Evolutionary conservation across 805 yeast species (phyloP), one percentile per base, ranked within the genome.

Genomic region (Babjeviella inositovora): DNA sequence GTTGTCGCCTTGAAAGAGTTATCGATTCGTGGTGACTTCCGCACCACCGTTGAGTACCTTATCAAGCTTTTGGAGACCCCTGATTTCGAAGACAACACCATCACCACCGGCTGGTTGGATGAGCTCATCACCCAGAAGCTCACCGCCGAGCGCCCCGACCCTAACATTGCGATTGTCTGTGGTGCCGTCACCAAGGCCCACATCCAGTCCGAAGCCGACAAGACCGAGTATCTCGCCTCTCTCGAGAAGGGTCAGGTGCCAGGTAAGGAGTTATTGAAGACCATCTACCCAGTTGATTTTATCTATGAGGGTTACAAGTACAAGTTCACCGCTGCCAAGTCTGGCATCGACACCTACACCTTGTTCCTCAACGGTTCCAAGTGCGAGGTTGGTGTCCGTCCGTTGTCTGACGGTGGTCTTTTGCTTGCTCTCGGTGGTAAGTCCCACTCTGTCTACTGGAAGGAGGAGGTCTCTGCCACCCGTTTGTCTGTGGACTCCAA

Each of bases 91-190:
- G 84, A 76, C 28, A 92, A 90, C 52, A 87, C 90, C 23, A 87
- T 90, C 41, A 90, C 98, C 28, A 90, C 99, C 28, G 97, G 97
- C 27, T 90, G 99, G 99, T 70, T 90, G 43, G 98, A 90, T 51
- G 97, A 87, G 52, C 68, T 90, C 41, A 90, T 90, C 41, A 62
- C 93, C 30, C 80, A 81, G 52, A 84, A 79, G 41, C 70, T 92
- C 49, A 90, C 98, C 18, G 93, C 95, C 19, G 96, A 90, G 54
- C 74, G 96, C 53, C 98, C 98, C 19, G 96, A 92, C 49, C 69
- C 84, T 21, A 64, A 69, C 24, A 46, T 85, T 29, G 97, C 98
- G 16, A 90, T 87, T 23, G 64, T 90, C 26, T 85, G 96, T 55
- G 99, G 99, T 53, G 98, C 98, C 24, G 93, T 80, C 11, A 75